Conservation (phyloP, 1,139 yeast genomes). For the Yamadazyma blattariae region DNA sequence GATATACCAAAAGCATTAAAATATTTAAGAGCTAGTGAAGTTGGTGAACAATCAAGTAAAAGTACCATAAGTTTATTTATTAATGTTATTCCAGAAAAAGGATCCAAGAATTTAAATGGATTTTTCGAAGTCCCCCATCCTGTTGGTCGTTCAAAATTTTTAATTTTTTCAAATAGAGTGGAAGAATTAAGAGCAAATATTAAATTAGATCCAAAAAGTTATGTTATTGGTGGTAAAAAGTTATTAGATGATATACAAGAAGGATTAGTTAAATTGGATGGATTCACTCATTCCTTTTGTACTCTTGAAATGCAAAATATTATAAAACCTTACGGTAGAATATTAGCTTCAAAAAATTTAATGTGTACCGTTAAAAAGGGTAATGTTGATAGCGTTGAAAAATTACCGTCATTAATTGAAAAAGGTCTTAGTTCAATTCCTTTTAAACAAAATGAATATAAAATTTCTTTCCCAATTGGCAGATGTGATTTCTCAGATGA, state of each 20-base stretch:
- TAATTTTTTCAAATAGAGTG: conserved; percentile 64
- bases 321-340: conserved; percentile 66
- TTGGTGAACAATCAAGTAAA: conserved; percentile 70
- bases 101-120: conserved; percentile 74
- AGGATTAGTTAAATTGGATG: conserved; percentile 51
- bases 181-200: conserved; percentile 18
- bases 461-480: conserved; percentile 70
- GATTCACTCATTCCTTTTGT: conserved; percentile 79
- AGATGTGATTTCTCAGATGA: conserved; percentile 75
- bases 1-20: conserved; percentile 70
- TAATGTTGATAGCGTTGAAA: conserved; percentile 73
- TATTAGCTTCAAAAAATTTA: conserved; percentile 84
- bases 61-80: conserved; percentile 69
- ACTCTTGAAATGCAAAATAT: conserved; percentile 73
- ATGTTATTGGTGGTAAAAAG: conserved; percentile 66
- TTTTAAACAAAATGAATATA: conserved; percentile 65
- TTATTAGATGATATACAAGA: conserved; percentile 59
- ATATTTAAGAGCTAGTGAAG: conserved; percentile 84
- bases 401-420: conserved; percentile 40
- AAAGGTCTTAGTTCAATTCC: conserved; percentile 65
- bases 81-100: conserved; percentile 72
- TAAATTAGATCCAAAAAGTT: conserved; percentile 8
- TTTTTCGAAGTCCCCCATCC: conserved; percentile 77
- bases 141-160: conserved; percentile 58
- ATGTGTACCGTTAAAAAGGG: conserved; percentile 89